phyloP scores from a whole-genome alignment of 169 alveolate species.

The Plasmodium blacklocki region DNA sequence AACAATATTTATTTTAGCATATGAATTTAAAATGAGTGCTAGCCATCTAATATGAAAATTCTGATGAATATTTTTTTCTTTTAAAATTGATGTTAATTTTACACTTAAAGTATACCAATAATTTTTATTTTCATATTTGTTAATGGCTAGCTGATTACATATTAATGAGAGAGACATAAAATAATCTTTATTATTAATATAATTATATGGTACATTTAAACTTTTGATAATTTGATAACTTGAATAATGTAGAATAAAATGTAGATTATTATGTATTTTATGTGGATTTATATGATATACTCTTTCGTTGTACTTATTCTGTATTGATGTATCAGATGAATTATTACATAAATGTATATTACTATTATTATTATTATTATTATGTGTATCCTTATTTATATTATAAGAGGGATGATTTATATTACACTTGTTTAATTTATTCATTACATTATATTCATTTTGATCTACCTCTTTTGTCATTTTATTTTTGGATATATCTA shows the following conservation, averaged over 20 bases:
- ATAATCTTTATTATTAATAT: slow-evolving; percentile 35
- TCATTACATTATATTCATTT: too few relatives aligned
- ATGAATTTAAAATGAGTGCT: slow-evolving; percentile 46
- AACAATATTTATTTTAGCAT: slow-evolving; percentile 28
- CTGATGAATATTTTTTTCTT: slow-evolving; percentile 8
- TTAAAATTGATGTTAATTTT: slow-evolving; percentile 18
- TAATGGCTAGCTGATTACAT: slow-evolving; percentile 60
- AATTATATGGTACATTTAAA: slow-evolving; percentile 14
- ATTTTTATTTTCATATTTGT: slow-evolving; percentile 8
- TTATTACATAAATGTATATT: too few relatives aligned
- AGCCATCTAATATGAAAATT: slow-evolving; percentile 40
- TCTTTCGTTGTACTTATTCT: too few relatives aligned
- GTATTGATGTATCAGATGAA: too few relatives aligned
- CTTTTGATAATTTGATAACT: slow-evolving; percentile 45
- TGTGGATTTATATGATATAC: neutral
- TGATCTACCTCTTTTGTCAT: too few relatives aligned
- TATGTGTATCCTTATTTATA: too few relatives aligned
- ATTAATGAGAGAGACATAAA: slow-evolving; percentile 64
- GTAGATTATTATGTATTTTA: neutral
- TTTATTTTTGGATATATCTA: too few relatives aligned
- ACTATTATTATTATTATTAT: too few relatives aligned
- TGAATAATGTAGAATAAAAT: slow-evolving; percentile 21
- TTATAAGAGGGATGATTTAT: too few relatives aligned
- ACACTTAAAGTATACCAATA: slow-evolving; percentile 35
- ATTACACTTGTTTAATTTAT: too few relatives aligned